A percentile compares a stretch with the other conserved stretches of the same genome.
Evolutionary conservation across 2,329 filamentous ascomycete species (phyloP).

Genomic region (Purpureocillium takamizusanense): DNA sequence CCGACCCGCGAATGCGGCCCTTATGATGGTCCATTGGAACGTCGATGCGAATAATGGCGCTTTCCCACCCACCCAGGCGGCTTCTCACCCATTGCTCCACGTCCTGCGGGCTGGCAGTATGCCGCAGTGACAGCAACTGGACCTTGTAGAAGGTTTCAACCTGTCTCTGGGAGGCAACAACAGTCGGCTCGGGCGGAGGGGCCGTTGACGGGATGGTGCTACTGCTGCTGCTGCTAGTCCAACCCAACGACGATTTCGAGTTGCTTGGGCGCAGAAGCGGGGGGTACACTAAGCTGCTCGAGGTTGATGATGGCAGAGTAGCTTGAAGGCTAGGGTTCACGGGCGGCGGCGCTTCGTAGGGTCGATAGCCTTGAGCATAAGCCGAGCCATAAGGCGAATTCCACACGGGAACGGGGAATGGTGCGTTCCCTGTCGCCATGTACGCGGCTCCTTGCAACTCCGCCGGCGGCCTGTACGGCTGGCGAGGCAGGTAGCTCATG

Average conservation of each 20-base stretch:
- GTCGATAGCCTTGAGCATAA: background rate
- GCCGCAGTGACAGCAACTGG: slow-evolving; percentile 15
- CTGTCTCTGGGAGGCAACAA: too few relatives aligned
- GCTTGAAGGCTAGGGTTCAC: background rate
- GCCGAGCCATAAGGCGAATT: background rate
- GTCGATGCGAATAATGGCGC: slow-evolving; percentile 14
- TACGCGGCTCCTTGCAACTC: too few relatives aligned
- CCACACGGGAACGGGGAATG: background rate
- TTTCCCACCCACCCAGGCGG: slow-evolving; percentile 11
- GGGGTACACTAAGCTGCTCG: too few relatives aligned
- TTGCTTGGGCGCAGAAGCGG: too few relatives aligned
- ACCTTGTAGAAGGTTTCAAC: slow-evolving; percentile 9
- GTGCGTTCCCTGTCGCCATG: background rate
- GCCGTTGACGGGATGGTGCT: too few relatives aligned
- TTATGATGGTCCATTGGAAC: slow-evolving; percentile 14
- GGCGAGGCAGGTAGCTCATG: too few relatives aligned
- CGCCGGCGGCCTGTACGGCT: too few relatives aligned
- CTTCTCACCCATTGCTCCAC: slow-evolving; percentile 18
- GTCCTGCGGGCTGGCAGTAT: slow-evolving; percentile 11
- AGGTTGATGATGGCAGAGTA: background rate
- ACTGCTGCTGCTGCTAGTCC: background rate
- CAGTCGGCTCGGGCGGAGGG: background rate
- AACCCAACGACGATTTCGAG: background rate
- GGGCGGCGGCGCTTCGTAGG: background rate
- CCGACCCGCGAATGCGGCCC: slow-evolving; percentile 16